Base-by-base conservation (phyloP, 1,139 yeast species). In the Candida sojae region DNA sequence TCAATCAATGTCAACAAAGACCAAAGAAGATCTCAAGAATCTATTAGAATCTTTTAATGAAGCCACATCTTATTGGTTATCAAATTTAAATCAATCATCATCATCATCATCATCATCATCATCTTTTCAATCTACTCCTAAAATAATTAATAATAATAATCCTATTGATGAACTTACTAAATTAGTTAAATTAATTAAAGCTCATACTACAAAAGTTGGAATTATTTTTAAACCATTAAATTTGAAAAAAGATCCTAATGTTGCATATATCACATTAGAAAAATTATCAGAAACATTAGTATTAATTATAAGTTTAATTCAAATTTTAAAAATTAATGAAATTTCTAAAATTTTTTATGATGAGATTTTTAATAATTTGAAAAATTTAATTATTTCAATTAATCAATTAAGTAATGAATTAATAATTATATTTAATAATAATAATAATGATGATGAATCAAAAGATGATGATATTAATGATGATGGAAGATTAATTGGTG, bases 171-270 rank as follows among this genome's bases (percentile, higher is more conserved):
- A 88, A 57, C 60, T 88, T 28, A 63, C 61, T 9, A 89, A 88
- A 60, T 63, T 86, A 11, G 64, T 82, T 32, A 73, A 78, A 49
- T 68, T 89, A 40, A 71, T 86, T n/a, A 83, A 77, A 63, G 93
- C 96, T 1, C 92, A 88, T 62, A 75, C 86, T 1, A 88, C 96
- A 3, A 88, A 88, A 63, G 73, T 87, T 3, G 96, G 96, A 5
- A 82, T 89, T 37, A 79, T 89, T 1, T 86, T 84, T 65, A 82
- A 84, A 56, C 88, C 91, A 1, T 82, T 82, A 6, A 77, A 63
- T 43, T 55, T 74, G 39, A 73, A 52, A 53, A 65, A 58, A 49
- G 68, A 42, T 4, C 43, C 47, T 9, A 72, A 67, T 12, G 82
- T 89, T 0, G 85, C 87, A 1, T 75, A 66, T 53, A 70, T 68